Base-by-base conservation (phyloP, 192 early-diverging fungal genomes). In the Diversispora eburnea region DNA sequence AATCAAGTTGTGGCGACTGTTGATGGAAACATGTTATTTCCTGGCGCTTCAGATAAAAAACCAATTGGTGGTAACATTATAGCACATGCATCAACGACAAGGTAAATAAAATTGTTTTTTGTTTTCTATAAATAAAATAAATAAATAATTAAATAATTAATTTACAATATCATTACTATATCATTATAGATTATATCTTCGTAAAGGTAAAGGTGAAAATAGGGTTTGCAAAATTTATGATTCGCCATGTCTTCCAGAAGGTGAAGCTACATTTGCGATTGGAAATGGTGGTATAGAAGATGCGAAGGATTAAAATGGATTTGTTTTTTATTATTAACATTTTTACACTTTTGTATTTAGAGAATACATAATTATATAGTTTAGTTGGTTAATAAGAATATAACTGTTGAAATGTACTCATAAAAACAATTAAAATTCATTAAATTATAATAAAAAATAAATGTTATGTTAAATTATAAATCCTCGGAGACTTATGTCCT, bases 11-110 rank as follows among this genome's bases (percentile, higher is more conserved):
- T 99, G 7, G 95, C 95, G 1, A 93, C 89, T 63, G 91, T 98
- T 0, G 96, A 99, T 78, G 95, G 95, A 62, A 83, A 90, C 15
- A 94, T 95, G 90, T 96, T 96, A 43, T 25, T 62, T 8, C 25
- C 60, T 85, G 90, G 88, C 39, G 81, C 91, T 17, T 93, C 95
- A 72, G 91, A 91, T 47, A 96, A 96, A 76, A 99, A 99, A 70
- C 97, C 97, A 2, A 95, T 96, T 71, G 97, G 97, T 60, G 97
- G 97, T 70, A 95, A 99, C 80, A 97, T 99, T 51, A 96, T 98
- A 77, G 96, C 97, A 0, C 97, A 99, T 70, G 86, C 97, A n/a
- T 97, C 95, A 56, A 97, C 95, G 9, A 99, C 97, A 15, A 85
- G 96, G 91, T 94, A 85, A 64, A 47, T 47, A 4, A 45, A 52